Evolutionary conservation across 805 yeast genomes (phyloP).

Genomic region (Candida succiphila): DNA sequence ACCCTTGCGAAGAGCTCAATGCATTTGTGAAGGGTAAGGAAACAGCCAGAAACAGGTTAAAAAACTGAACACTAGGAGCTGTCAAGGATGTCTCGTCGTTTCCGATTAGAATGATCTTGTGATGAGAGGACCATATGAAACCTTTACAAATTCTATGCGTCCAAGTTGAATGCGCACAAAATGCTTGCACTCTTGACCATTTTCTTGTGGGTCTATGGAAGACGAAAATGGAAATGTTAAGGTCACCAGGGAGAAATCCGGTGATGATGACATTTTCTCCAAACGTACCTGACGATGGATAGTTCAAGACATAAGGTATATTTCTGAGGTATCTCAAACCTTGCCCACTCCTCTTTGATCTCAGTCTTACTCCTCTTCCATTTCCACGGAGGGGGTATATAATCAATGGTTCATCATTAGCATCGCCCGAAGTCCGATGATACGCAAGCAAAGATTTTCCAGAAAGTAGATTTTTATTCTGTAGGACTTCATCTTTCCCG

Average conservation of each 20-base stretch:
- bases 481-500: no score
- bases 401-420: slow-evolving; percentile 14
- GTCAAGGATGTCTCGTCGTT: slow-evolving; percentile 33
- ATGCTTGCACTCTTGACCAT: slow-evolving; percentile 55
- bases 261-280: slow-evolving; percentile 56
- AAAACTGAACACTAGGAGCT: slow-evolving; percentile 36
- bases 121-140: slow-evolving; percentile 72
- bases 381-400: slow-evolving; percentile 6
- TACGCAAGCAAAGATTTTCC: slow-evolving; percentile 2
- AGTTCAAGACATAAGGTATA: slow-evolving; percentile 37
- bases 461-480: neutral
- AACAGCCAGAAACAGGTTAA: slow-evolving; percentile 36
- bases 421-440: neutral
- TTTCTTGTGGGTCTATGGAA: slow-evolving; percentile 44
- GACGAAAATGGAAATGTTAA: slow-evolving; percentile 36
- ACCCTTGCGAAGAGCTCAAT: slow-evolving; percentile 1
- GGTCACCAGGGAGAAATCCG: slow-evolving; percentile 44
- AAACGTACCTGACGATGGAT: slow-evolving; percentile 53
- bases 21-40: slow-evolving; percentile 46
- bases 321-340: slow-evolving; percentile 7
- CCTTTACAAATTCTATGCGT: slow-evolving; percentile 59
- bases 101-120: slow-evolving; percentile 57
- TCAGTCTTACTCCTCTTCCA: neutral
- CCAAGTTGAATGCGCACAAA: slow-evolving; percentile 41
- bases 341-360: neutral